Evolutionary conservation across 2,329 filamentous ascomycete species (phyloP).

Genomic region (Nemania sp.): DNA sequence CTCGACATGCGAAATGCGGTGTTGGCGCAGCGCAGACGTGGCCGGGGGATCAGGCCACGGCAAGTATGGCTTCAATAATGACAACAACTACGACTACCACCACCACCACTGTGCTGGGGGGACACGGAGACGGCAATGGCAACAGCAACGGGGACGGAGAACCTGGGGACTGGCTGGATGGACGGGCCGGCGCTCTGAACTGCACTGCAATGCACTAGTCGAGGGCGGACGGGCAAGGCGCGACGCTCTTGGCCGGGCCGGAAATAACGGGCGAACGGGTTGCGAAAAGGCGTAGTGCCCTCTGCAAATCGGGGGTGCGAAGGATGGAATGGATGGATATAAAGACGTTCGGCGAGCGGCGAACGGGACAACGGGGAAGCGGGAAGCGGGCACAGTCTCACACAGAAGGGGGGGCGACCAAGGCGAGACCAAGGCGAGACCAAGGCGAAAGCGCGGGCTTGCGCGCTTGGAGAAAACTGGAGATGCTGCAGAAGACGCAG

Average conservation of each 20-base stretch:
- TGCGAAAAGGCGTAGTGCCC: slow-evolving; percentile 25
- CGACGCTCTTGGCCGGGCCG: slow-evolving; percentile 20
- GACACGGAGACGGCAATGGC: no score
- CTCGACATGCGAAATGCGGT: slow-evolving; percentile 34
- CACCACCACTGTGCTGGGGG: no score
- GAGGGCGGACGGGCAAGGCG: slow-evolving; percentile 12
- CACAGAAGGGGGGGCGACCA: no score
- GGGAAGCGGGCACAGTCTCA: no score
- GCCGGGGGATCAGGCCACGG: neutral
- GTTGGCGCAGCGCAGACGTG: neutral
- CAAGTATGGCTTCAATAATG: no score
- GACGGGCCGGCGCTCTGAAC: no score
- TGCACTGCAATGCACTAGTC: slow-evolving; percentile 18
- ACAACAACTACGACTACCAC: no score
- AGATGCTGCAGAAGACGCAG: no score
- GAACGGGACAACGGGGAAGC: slow-evolving; percentile 29
- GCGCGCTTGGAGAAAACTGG: slow-evolving; percentile 28
- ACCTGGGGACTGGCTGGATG: neutral
- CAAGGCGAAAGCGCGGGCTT: slow-evolving; percentile 31
- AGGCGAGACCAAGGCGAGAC: no score
- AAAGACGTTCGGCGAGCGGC: slow-evolving; percentile 24
- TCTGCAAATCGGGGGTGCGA: slow-evolving; percentile 33
- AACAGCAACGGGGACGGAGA: no score
- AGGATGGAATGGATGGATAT: slow-evolving; percentile 36
- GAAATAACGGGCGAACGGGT: slow-evolving; percentile 26